Evolutionary conservation across 352 stramenopile genomes (phyloP), one percentile per base, ranked within the genome.

Genomic region (Phytophthora pluvialis): DNA sequence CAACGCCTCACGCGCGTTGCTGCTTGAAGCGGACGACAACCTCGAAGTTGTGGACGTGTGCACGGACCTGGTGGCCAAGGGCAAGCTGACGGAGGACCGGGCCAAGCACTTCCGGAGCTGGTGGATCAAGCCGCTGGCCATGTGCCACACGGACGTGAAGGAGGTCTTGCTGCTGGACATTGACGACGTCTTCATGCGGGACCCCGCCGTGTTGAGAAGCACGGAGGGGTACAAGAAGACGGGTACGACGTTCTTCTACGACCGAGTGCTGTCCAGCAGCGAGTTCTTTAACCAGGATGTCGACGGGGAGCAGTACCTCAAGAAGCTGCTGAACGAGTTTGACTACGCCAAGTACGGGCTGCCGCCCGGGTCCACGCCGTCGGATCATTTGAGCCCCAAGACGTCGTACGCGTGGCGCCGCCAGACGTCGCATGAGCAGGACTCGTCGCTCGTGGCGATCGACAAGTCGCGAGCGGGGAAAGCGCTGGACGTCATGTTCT

Each of bases 181-280:
- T 1, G 81, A 87, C 47, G 77, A 77, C 16, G 72, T 90, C 35
- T 69, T 81, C n/a, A 58, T 87, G 51, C 56, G 49, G 3, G 68
- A 90, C 45, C 79, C 81, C 3, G 69, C 77, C 0, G 58, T 77
- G 18, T 38, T 90, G 12, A 77, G 81, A 7, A 54, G 51, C 0
- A 75, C 77, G 0, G 54, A 66, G 0, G 80, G 78, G 5, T 90
- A 90, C 40, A 47, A 56, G 13, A 42, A 60, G 21, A 85, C 72
- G 1, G 78, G 81, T 15, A 86, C 81, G 13, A 83, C 67, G 13
- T 90, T 90, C 63, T 90, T 90, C 73, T 86, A 86, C 54, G 81
- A 90, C 48, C 81, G 81, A n/a, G 77, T 90, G 12, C 70, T 88
- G 28, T 69, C 71, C 11, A 79, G 78, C 40, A 64, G 70, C 5